A percentile compares a stretch with the other conserved stretches of the same genome.
phyloP scores from a whole-genome alignment of 176 grass and related monocot genomes.

The Thalia dealbata region DNA sequence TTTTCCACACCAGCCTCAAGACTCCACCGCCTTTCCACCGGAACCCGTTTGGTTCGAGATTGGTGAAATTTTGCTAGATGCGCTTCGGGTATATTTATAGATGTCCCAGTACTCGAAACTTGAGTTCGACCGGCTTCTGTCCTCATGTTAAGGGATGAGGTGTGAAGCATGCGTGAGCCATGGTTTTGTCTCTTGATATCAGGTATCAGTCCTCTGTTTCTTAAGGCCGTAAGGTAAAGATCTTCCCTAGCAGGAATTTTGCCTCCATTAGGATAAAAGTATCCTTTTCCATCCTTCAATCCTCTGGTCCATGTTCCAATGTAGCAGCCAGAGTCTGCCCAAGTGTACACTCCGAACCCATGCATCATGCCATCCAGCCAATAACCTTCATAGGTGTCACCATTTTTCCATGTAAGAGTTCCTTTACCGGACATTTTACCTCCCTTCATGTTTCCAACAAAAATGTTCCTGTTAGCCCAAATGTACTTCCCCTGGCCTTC shows the following conservation, averaged over 20 bases:
- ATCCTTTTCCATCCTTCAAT: conserved; percentile 92
- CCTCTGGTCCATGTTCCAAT: conserved; percentile 89
- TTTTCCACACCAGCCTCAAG: conserved; percentile 18
- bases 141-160: conserved; percentile 13
- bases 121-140: not conserved
- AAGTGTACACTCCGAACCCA: conserved; percentile 87
- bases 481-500: conserved; percentile 81
- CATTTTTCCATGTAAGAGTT: conserved; percentile 86
- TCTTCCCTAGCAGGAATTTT: conserved; percentile 61
- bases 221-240: conserved; percentile 58
- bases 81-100: not conserved
- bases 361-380: conserved; percentile 92
- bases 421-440: conserved; percentile 86
- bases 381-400: conserved; percentile 80
- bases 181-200: conserved; percentile 15
- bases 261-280: conserved; percentile 73
- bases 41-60: not conserved
- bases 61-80: not conserved
- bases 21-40: conserved; percentile 9
- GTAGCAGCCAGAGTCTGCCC: conserved; percentile 71
- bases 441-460: conserved; percentile 71
- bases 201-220: conserved; percentile 46
- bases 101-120: not conserved
- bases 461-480: conserved; percentile 63
- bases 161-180: conserved; percentile 9